These are phyloP conservation scores for Kwoniella mangroviensis DNA, from an alignment of 768 basidiomycete genomes.

Conservation along the genomic window DNA sequence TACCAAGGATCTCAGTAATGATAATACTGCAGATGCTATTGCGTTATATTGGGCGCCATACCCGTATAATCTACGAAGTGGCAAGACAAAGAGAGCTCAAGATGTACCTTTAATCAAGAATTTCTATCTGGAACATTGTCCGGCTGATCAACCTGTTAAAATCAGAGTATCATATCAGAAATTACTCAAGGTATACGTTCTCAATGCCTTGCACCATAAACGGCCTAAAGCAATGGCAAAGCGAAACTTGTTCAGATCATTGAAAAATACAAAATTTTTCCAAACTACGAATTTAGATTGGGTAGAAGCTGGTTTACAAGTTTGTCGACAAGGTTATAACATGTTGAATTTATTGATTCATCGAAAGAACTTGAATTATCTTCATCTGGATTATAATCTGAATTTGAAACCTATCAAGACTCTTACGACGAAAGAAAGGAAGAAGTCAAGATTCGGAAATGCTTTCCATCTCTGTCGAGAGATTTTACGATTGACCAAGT, in stretches of 20 bases:
- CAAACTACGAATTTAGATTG: conserved; percentile 97
- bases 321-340: conserved; percentile 98
- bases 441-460: conserved; percentile 99
- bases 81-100: conserved; percentile 89
- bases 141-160: conserved; percentile 93
- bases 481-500: conserved; percentile 94
- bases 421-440: conserved; percentile 97
- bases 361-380: conserved; percentile 76
- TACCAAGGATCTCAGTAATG: conserved; percentile 78
- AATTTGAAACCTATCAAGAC: conserved; percentile 95
- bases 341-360: conserved; percentile 99
- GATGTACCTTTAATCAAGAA: conserved; percentile 95
- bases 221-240: conserved; percentile 97
- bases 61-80: conserved; percentile 89
- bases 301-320: conserved; percentile 98
- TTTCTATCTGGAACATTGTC: conserved; percentile 98
- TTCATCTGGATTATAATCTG: conserved; percentile 97
- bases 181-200: conserved; percentile 85
- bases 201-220: conserved; percentile 88
- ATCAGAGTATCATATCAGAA: conserved; percentile 99
- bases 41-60: conserved; percentile 99
- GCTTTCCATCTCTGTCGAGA: conserved; percentile 94
- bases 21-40: conserved; percentile 93
- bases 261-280: conserved; percentile 99
- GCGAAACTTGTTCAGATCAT: conserved; percentile 84